phyloP scores from a whole-genome alignment of 2,329 filamentous ascomycete species.

The Fusarium sp. region DNA sequence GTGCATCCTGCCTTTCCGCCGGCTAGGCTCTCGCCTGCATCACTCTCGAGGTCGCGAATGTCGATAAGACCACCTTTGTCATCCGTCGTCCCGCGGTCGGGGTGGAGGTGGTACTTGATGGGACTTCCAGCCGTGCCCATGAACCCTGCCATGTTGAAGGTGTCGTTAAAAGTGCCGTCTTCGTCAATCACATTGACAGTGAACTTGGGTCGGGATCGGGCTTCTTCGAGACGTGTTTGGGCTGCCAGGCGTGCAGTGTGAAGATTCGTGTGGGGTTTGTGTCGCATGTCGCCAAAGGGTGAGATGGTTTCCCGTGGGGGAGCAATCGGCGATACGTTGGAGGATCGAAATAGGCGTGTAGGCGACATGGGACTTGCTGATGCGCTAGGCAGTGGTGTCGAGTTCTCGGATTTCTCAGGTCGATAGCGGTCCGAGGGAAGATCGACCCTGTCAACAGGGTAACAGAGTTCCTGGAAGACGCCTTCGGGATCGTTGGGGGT shows the following conservation, averaged over 20 bases:
- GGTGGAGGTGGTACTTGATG: slow-evolving; percentile 69
- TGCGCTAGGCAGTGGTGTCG: slow-evolving; percentile 31
- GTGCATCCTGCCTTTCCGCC: slow-evolving; percentile 55
- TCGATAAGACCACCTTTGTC: slow-evolving; percentile 67
- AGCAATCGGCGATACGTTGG: slow-evolving; percentile 51
- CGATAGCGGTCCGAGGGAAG: slow-evolving; percentile 62
- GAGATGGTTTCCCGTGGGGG: slow-evolving; percentile 28
- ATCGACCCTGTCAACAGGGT: slow-evolving; percentile 67
- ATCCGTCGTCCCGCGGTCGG: slow-evolving; percentile 67
- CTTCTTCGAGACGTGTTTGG: slow-evolving; percentile 71
- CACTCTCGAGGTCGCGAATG: slow-evolving; percentile 61
- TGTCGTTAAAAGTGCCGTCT: slow-evolving; percentile 61
- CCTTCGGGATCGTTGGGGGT: slow-evolving; percentile 77
- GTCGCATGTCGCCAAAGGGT: slow-evolving; percentile 28
- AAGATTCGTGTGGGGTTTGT: slow-evolving; percentile 57
- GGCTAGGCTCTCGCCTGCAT: slow-evolving; percentile 58
- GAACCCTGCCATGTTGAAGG: slow-evolving; percentile 68
- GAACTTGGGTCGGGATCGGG: slow-evolving; percentile 64
- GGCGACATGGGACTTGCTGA: slow-evolving; percentile 43
- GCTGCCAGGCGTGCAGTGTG: slow-evolving; percentile 69
- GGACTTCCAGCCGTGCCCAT: slow-evolving; percentile 68
- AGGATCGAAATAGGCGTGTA: slow-evolving; percentile 48
- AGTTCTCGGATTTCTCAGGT: slow-evolving; percentile 23
- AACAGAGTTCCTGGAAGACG: slow-evolving; percentile 74
- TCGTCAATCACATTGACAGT: slow-evolving; percentile 68